Evolutionary conservation across 2,329 filamentous ascomycete species (phyloP).

Genomic region (Alternaria novae-zelandiae): DNA sequence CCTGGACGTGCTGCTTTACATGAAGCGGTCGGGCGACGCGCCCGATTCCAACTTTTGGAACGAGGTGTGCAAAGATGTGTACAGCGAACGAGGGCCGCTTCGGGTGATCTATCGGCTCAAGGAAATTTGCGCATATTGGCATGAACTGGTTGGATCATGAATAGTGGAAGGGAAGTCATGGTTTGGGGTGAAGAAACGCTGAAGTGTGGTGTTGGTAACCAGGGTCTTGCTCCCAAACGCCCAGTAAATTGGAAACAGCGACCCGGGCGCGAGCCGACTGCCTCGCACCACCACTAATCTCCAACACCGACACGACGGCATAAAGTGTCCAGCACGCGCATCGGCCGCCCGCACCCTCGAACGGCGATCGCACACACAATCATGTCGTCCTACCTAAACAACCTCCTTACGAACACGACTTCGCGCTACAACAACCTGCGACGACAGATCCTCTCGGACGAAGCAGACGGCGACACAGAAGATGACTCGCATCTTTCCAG

Average conservation of each 20-base stretch:
- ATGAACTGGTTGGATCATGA: neutral
- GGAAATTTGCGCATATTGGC: neutral
- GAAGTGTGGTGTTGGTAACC: neutral
- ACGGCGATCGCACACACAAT: conserved; percentile 1
- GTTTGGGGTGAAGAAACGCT: neutral
- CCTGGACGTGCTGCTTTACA: neutral
- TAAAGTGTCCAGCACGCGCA: neutral
- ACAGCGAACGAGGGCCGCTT: neutral
- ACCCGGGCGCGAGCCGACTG: conserved; percentile 7
- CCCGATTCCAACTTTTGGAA: neutral
- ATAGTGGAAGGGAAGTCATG: neutral
- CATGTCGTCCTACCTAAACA: conserved; percentile 78
- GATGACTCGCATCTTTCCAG: conserved; percentile 96
- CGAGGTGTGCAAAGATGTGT: neutral
- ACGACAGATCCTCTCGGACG: conserved; percentile 69
- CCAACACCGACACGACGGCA: conserved; percentile 3
- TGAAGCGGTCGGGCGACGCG: neutral
- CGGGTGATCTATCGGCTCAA: neutral
- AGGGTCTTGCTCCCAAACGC: conserved; percentile 15
- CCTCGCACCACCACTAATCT: conserved; percentile 6
- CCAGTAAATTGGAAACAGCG: conserved; percentile 20
- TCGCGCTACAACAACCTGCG: conserved; percentile 65
- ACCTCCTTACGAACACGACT: conserved; percentile 65
- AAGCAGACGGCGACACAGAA: conserved; percentile 64
- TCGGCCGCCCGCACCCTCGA: neutral